Percentiles rank a stretch among this genome's conserved stretches.
Conservation (phyloP, 441 rosid genomes). For the Adansonia madagascariensis region DNA sequence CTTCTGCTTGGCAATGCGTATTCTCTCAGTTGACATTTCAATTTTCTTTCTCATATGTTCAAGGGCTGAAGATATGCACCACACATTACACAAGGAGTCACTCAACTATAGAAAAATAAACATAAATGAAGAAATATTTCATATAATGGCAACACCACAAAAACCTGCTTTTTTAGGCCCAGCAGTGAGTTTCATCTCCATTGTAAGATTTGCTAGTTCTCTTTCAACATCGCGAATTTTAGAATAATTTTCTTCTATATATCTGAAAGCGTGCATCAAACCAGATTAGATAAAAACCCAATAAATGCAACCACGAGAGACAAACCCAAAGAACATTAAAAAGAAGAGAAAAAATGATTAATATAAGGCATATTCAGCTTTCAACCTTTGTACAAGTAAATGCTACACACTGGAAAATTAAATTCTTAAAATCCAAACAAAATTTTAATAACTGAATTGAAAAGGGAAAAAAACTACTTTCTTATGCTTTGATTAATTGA, state of each 20-base stretch:
- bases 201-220: conserved; percentile 67
- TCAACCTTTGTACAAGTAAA: background rate
- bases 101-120: conserved; percentile 26
- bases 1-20: conserved; percentile 66
- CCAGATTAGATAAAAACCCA: background rate
- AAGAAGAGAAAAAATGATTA: background rate
- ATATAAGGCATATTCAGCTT: background rate
- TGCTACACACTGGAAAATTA: background rate
- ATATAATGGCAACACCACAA: conserved; percentile 14
- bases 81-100: conserved; percentile 34
- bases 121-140: conserved; percentile 9
- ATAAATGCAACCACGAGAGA: background rate
- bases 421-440: background rate
- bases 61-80: conserved; percentile 53
- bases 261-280: conserved; percentile 41
- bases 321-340: conserved; percentile 3
- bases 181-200: conserved; percentile 96
- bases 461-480: background rate
- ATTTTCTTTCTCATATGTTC: conserved; percentile 90
- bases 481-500: background rate
- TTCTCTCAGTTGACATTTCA: conserved; percentile 72
- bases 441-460: background rate
- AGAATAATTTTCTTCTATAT: conserved; percentile 84
- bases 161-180: conserved; percentile 95
- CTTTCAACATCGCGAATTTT: conserved; percentile 86